These are phyloP conservation scores for Ocimum tenuiflorum DNA, from an alignment of 257 asterid genomes.

Conservation along the genomic window DNA sequence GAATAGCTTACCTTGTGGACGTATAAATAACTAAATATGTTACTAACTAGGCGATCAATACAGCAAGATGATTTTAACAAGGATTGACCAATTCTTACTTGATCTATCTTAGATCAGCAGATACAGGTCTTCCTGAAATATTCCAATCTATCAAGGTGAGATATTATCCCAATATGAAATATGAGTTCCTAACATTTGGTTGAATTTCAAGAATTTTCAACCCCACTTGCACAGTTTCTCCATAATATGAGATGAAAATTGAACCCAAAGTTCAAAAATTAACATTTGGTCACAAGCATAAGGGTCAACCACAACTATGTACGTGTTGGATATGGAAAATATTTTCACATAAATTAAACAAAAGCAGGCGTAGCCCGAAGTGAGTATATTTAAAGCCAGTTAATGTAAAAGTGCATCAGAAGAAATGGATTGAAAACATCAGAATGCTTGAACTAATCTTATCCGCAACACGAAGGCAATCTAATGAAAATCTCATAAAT, in stretches of 20 bases:
- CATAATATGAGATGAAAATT: neutral
- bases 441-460: neutral
- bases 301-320: neutral
- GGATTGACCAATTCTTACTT: neutral
- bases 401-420: constrained; percentile 2
- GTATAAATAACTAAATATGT: too few relatives aligned
- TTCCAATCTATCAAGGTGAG: neutral
- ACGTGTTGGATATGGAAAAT: neutral
- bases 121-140: neutral
- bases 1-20: too few relatives aligned
- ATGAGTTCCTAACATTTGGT: neutral
- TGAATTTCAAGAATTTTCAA: neutral
- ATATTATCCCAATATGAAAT: neutral
- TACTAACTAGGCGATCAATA: too few relatives aligned
- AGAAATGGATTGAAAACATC: neutral
- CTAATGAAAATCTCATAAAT: constrained; percentile 6
- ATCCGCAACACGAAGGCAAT: constrained; percentile 5
- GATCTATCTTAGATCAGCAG: neutral
- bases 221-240: neutral
- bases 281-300: neutral
- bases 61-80: neutral
- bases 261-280: too few relatives aligned
- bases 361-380: neutral
- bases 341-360: neutral
- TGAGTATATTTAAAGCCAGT: constrained; percentile 10